Evolutionary conservation across 1,284 basidiomycete species (phyloP), one percentile per base, ranked within the genome.

Genomic region (Hypsizygus ulmarius): DNA sequence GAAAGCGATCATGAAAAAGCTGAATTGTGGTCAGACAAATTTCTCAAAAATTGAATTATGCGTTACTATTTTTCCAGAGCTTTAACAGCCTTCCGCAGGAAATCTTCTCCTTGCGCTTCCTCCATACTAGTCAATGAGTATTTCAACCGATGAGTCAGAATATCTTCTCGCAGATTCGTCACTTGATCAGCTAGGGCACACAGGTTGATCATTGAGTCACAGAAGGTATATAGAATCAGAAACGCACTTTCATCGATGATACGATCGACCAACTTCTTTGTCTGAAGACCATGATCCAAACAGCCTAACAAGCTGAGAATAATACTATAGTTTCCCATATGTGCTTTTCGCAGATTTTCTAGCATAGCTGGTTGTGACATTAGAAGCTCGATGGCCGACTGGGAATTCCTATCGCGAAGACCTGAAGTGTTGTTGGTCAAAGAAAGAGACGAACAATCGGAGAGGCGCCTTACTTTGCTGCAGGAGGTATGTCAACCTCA

Each of bases 1-100:
- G 62, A 98, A 99, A 0, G 91, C 90, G 51, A 99, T 90, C 53
- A 96, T 82, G 70, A 98, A 98, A 71, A 97, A 97, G 62, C 88
- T 91, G 50, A 3, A 21, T 37, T 7, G 25, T 11, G 37, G 55
- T 38, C 51, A 45, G 45, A 33, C 11, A 19, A 43, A 35, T 34
- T 34, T 29, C 42, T 7, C 12, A 34, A 45, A 29, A 18, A 15
- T 4, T 7, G 30, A 41, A 30, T 19, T 27, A 1, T 27, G 9
- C 66, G 78, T 42, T 56, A 90, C 88, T 91, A 91, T 78, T 90
- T 90, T 68, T 91, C 89, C 38, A 91, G 64, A 5, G 87, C 77
- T 54, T 82, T 85, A 9, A 75, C 77, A 15, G 87, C 88, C 59
- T 81, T 82, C 37, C 72, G 71, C 44, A 91, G 63, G 50, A 75